phyloP scores from a whole-genome alignment of 2,329 filamentous ascomycete species.

The Trichoderma breve region DNA sequence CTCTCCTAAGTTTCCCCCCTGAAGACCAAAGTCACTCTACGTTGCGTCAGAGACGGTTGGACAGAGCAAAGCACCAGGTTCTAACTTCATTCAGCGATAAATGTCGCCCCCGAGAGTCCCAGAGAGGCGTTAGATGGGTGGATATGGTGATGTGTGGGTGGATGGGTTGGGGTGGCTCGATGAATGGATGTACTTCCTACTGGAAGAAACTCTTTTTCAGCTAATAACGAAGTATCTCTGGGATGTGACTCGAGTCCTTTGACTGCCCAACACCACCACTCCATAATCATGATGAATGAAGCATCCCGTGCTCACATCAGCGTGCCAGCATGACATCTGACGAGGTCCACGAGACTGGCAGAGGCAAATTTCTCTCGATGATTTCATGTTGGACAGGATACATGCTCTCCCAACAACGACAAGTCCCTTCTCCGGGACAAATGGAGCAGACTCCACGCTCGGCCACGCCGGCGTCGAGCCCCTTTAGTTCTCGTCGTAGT shows the following conservation, averaged over 20 bases:
- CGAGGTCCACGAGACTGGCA: background rate
- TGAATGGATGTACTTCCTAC: background rate
- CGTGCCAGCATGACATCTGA: background rate
- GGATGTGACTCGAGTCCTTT: background rate
- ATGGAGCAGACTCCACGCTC: background rate
- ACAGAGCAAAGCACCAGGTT: background rate
- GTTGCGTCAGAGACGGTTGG: background rate
- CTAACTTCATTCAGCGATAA: background rate
- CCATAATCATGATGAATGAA: background rate
- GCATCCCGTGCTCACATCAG: conserved; percentile 12
- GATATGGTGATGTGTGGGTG: background rate
- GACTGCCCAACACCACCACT: background rate
- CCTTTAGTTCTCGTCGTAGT: background rate
- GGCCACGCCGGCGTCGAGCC: conserved; percentile 6
- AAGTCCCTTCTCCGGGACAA: background rate
- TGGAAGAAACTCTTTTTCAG: conserved; percentile 11
- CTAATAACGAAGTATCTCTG: background rate
- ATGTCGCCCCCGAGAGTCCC: background rate
- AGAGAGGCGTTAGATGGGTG: background rate
- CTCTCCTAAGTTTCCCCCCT: background rate
- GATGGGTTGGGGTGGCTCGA: background rate
- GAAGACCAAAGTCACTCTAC: background rate
- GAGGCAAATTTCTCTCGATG: background rate
- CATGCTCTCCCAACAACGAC: background rate
- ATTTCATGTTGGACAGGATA: background rate